Percentiles rank a stretch among this genome's conserved stretches.
These are phyloP conservation scores for Aspergillus pseudoglaucus DNA, from an alignment of 2,329 filamentous ascomycete genomes.

Conservation along the genomic window DNA sequence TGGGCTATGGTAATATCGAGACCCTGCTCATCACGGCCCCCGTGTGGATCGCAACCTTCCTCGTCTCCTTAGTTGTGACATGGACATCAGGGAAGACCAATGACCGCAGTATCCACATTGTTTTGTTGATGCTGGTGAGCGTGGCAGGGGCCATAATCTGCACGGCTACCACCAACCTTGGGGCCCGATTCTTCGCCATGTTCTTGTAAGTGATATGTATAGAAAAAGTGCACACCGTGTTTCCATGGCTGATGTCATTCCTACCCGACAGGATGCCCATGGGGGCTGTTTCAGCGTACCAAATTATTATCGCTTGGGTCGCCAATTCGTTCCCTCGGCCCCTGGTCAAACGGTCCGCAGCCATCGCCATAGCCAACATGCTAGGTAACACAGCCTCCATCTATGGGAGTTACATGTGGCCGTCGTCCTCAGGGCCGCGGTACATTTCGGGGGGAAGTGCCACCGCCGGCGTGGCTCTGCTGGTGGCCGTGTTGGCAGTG, in stretches of 20 bases:
- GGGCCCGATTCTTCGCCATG: constrained; percentile 56
- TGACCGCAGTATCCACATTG: constrained; percentile 54
- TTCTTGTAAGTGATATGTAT: constrained; percentile 38
- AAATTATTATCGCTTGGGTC: constrained; percentile 41
- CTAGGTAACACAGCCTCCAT: constrained; percentile 37
- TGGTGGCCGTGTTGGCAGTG: constrained; percentile 30
- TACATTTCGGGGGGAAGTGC: constrained; percentile 33
- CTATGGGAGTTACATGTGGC: constrained; percentile 36
- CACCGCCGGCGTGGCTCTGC: constrained; percentile 28
- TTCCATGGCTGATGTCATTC: too few species aligned
- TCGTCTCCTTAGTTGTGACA: constrained; percentile 49
- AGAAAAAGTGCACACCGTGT: too few species aligned
- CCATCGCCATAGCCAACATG: constrained; percentile 38
- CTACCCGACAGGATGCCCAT: constrained; percentile 41
- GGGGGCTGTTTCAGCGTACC: constrained; percentile 43
- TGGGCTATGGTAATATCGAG: constrained; percentile 48
- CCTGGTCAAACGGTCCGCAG: constrained; percentile 39
- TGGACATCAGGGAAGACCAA: constrained; percentile 49
- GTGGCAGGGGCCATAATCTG: constrained; percentile 52
- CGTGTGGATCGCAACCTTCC: constrained; percentile 52
- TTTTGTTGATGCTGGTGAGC: constrained; percentile 47
- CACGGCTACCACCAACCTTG: constrained; percentile 45
- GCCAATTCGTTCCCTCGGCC: constrained; percentile 38
- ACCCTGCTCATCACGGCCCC: constrained; percentile 43
- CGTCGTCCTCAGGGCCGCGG: constrained; percentile 27